Conservation (phyloP, 2,329 filamentous ascomycete genomes). For the Sporothrix humicola region DNA sequence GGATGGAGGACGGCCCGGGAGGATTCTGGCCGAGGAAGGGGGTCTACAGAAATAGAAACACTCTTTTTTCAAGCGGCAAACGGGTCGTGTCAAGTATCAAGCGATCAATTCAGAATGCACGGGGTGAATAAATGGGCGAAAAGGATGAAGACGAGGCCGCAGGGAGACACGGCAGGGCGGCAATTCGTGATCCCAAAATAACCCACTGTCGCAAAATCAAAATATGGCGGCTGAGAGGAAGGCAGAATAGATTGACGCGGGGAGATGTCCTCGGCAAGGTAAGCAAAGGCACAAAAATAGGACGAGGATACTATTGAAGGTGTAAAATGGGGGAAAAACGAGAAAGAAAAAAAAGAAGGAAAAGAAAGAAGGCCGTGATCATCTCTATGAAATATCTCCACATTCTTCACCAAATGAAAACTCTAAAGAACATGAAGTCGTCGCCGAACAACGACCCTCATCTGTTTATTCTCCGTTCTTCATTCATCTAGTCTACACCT, state of each 20-base stretch:
- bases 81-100: background rate
- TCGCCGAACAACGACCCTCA: background rate
- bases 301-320: background rate
- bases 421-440: background rate
- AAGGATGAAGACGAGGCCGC: background rate
- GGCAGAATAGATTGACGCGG: background rate
- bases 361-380: background rate
- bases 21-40: background rate
- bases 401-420: background rate
- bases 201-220: background rate
- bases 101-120: background rate
- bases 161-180: slow-evolving; percentile 8
- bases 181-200: slow-evolving; percentile 15
- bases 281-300: background rate
- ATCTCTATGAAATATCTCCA: no score
- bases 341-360: background rate
- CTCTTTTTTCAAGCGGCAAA: background rate
- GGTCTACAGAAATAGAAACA: slow-evolving; percentile 15
- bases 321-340: background rate
- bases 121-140: background rate
- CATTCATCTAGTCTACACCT: background rate
- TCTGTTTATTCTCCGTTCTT: no score
- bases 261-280: background rate
- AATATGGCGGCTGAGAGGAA: background rate
- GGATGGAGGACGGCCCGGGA: background rate